Base-by-base conservation (phyloP, 2,329 filamentous ascomycete genomes). In the Colletotrichum lindemuthianum region DNA sequence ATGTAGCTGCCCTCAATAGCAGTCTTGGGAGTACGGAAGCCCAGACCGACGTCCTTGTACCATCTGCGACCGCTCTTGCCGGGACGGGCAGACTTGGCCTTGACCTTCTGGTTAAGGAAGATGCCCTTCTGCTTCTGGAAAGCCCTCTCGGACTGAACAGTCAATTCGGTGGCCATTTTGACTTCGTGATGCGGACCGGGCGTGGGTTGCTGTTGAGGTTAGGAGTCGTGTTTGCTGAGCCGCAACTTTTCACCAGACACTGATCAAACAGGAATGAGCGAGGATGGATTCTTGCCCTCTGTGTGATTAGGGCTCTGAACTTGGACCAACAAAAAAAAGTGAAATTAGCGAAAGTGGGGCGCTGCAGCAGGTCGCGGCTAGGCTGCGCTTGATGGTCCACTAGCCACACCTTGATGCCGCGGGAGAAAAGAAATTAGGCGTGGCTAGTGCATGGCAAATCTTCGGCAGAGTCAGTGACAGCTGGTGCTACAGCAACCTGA, bases 91-190 rank as follows among this genome's bases (percentile, higher is more conserved):
- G 91, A 92, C 84, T 92, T 90, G 80, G 89, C 84, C 88, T 93
- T 93, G 82, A 87, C 86, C 91, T 99, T 99, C 81, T 91, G 88
- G 91, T 98, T 97, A 79, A 92, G 90, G 92, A 98, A 99, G 89
- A 99, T 97, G 86, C 99, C 96, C 83, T 96, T 96, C 90, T 99
- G 95, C 91, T 99, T 99, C 86, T 98, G 96, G 92, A 92, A 99
- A 89, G 96, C 96, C 88, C 96, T 95, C 91, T 99, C 96, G 82
- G 93, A 96, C 91, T 99, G 96, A 85, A 99, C 96, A 83, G 93
- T 97, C 87, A 97, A 89, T 88, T 97, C 93, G 89, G 93, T 97
- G 82, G 93, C 93, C 93, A 97, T 97, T 83, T 81, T 89, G 69
- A 67, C 68, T 59, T 68, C 48, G 67, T 68, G 67, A 52, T 68